These are phyloP conservation scores for Phoenix roebelenii DNA, from an alignment of 176 grass and related monocot species.

Conservation along the genomic window DNA sequence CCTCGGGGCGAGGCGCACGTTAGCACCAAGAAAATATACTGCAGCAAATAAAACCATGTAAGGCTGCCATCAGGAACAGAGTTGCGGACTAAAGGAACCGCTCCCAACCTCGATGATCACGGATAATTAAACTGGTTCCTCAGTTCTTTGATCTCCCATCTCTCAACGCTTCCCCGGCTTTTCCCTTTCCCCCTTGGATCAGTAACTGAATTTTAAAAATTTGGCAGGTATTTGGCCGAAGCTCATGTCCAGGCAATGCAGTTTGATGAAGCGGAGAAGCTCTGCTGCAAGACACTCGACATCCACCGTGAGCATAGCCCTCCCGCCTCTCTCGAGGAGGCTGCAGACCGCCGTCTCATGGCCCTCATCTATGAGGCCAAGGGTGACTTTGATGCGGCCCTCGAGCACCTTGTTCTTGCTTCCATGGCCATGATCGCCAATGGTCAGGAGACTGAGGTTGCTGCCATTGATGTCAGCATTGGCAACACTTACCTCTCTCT, in stretches of 20 bases:
- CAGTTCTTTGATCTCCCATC: too few species aligned
- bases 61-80: too few species aligned
- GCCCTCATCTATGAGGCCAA: constrained; percentile 84
- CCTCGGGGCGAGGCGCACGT: too few species aligned
- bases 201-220: too few species aligned
- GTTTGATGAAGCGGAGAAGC: constrained; percentile 87
- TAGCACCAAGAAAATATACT: too few species aligned
- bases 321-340: constrained; percentile 78
- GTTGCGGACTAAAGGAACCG: too few species aligned
- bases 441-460: constrained; percentile 70
- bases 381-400: constrained; percentile 78
- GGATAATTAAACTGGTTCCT: too few species aligned
- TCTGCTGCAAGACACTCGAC: constrained; percentile 69
- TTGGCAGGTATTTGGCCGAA: constrained; percentile 74
- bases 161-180: too few species aligned
- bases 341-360: constrained; percentile 87
- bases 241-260: constrained; percentile 88
- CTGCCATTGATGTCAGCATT: constrained; percentile 68
- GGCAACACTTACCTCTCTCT: constrained; percentile 82
- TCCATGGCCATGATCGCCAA: constrained; percentile 91
- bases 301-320: constrained; percentile 91
- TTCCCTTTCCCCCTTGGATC: too few species aligned
- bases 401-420: constrained; percentile 94
- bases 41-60: too few species aligned
- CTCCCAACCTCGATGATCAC: too few species aligned